Conservation (phyloP, 768 basidiomycete genomes). For the Suillus plorans region DNA sequence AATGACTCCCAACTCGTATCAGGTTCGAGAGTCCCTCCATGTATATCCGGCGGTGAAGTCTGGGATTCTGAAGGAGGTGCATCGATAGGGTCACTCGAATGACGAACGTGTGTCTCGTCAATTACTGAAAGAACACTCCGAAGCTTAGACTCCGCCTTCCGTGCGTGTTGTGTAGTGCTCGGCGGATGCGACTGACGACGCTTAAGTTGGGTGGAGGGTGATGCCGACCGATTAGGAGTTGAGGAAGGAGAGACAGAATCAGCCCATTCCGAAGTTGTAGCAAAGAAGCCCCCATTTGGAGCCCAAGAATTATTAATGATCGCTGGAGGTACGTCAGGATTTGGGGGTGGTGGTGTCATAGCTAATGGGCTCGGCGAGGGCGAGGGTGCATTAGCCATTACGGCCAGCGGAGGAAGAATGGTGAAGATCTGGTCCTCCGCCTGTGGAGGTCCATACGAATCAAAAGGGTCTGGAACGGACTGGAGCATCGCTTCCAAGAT, state of each 20-base stretch:
- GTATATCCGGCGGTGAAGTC: conserved; percentile 29
- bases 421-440: conserved; percentile 91
- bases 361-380: conserved; percentile 61
- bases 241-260: conserved; percentile 37
- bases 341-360: conserved; percentile 37
- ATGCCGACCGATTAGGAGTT: conserved; percentile 49
- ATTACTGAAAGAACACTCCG: conserved; percentile 72
- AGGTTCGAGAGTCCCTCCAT: conserved; percentile 27
- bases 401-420: conserved; percentile 83
- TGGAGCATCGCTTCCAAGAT: conserved; percentile 89
- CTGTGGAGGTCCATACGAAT: conserved; percentile 85
- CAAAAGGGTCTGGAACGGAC: conserved; percentile 89
- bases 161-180: conserved; percentile 35
- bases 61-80: conserved; percentile 14
- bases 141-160: conserved; percentile 67
- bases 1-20: conserved; percentile 39
- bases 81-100: conserved; percentile 27
- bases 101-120: conserved; percentile 53
- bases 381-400: conserved; percentile 65
- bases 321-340: conserved; percentile 41
- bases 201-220: conserved; percentile 41
- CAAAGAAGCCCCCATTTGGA: conserved; percentile 45
- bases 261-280: conserved; percentile 59
- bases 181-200: conserved; percentile 57
- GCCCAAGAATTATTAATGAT: conserved; percentile 50